A percentile compares a stretch with the other conserved stretches of the same genome.
Conservation (phyloP, 352 stramenopile species). For the Pythium aquatile region DNA sequence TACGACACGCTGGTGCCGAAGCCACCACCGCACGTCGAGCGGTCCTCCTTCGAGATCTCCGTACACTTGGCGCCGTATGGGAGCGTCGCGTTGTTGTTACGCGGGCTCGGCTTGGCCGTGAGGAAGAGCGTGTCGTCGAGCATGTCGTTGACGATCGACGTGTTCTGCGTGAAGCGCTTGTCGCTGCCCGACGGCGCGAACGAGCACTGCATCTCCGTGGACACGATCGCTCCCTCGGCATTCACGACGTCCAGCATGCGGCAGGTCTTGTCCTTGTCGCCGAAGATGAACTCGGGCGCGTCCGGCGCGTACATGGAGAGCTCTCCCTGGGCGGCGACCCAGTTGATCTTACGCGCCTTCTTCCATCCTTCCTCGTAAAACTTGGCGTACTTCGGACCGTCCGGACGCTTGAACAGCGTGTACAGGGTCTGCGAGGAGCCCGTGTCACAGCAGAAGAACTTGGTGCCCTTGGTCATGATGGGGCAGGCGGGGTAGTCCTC, state of each 20-base stretch:
- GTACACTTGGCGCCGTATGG: slow-evolving; percentile 20
- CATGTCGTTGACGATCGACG: slow-evolving; percentile 12
- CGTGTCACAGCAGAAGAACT: slow-evolving; percentile 60
- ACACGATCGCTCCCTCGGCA: background rate
- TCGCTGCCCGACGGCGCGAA: slow-evolving; percentile 15
- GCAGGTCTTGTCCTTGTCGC: slow-evolving; percentile 19
- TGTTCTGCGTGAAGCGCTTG: slow-evolving; percentile 26
- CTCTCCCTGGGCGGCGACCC: slow-evolving; percentile 35
- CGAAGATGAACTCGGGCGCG: slow-evolving; percentile 27
- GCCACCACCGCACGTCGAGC: slow-evolving; percentile 3
- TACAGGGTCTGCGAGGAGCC: slow-evolving; percentile 41
- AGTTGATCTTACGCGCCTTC: slow-evolving; percentile 66
- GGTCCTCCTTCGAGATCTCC: slow-evolving; percentile 8
- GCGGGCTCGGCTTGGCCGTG: slow-evolving; percentile 26
- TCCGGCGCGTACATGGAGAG: slow-evolving; percentile 52
- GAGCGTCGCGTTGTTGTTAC: slow-evolving; percentile 30
- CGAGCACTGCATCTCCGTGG: slow-evolving; percentile 25
- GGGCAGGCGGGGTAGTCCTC: slow-evolving; percentile 56
- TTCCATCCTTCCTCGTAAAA: slow-evolving; percentile 72
- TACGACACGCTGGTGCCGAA: slow-evolving; percentile 18
- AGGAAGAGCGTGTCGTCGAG: slow-evolving; percentile 16
- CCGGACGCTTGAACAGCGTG: slow-evolving; percentile 58
- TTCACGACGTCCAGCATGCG: slow-evolving; percentile 25
- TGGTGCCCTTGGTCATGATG: slow-evolving; percentile 46
- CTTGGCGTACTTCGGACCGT: slow-evolving; percentile 37